Percentiles rank a stretch among this genome's conserved stretches.
Conservation (phyloP, 805 yeast species). For the Wickerhamomyces xylosicus region DNA sequence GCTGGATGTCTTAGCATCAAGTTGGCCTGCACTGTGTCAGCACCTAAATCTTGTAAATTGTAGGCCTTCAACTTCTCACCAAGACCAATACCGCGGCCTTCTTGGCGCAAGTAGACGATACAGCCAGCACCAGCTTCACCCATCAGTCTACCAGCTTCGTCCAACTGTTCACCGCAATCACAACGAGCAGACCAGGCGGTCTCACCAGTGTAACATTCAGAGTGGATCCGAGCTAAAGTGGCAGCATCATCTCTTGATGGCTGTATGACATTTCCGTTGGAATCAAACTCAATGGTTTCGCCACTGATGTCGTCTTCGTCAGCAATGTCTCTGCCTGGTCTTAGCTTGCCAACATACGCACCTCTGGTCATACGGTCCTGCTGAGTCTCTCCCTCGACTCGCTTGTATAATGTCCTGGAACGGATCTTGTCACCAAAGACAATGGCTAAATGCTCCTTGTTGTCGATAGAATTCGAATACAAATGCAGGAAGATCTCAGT, state of each 20-base stretch:
- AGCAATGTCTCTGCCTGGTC: slow-evolving; percentile 75
- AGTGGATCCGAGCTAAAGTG: slow-evolving; percentile 79
- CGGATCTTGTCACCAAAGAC: slow-evolving; percentile 92
- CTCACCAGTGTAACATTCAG: slow-evolving; percentile 98
- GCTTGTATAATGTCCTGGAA: slow-evolving; percentile 58
- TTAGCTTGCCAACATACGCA: slow-evolving; percentile 83
- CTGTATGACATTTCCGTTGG: slow-evolving; percentile 24
- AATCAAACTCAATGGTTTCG: slow-evolving; percentile 30
- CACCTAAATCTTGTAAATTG: slow-evolving; percentile 94
- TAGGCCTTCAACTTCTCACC: slow-evolving; percentile 96
- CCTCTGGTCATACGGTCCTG: slow-evolving; percentile 97
- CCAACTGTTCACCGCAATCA: slow-evolving; percentile 98
- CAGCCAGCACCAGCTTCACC: slow-evolving; percentile 84
- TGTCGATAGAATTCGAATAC: slow-evolving; percentile 76
- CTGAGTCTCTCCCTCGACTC: slow-evolving; percentile 65
- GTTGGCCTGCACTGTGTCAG: slow-evolving; percentile 97
- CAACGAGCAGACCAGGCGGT: slow-evolving; percentile 99
- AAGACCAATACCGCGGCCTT: slow-evolving; percentile 97
- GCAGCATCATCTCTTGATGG: slow-evolving; percentile 24
- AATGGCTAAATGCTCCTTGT: slow-evolving; percentile 92
- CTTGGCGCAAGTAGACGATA: slow-evolving; percentile 92
- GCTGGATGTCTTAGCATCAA: slow-evolving; percentile 91
- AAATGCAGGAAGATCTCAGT: slow-evolving; percentile 89
- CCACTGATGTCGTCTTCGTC: slow-evolving; percentile 43
- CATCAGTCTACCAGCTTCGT: slow-evolving; percentile 93